Conservation (phyloP, 805 yeast species). For the Ogataea nitratoaversa region DNA sequence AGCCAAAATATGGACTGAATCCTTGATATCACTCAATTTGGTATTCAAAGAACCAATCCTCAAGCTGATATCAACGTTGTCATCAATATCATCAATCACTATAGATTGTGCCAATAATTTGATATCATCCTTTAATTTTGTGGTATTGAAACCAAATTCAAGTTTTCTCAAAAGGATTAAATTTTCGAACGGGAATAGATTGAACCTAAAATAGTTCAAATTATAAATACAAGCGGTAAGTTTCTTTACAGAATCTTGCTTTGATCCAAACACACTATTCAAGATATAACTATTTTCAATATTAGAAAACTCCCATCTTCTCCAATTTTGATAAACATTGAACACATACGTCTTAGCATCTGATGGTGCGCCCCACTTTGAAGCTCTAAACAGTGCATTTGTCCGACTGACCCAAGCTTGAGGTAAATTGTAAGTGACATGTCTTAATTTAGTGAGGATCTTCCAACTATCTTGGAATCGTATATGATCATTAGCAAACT, state of each 20-base stretch:
- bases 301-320: conserved; percentile 84
- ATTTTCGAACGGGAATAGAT: conserved; percentile 19
- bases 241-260: conserved; percentile 4
- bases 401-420: conserved; percentile 39
- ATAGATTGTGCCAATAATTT: conserved; percentile 14
- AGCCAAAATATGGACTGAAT: conserved; percentile 2
- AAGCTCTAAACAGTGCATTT: conserved; percentile 28
- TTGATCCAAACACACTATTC: conserved; percentile 41
- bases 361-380: conserved; percentile 41
- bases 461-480: conserved; percentile 87
- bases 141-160: conserved; percentile 10
- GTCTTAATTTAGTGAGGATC: conserved; percentile 71
- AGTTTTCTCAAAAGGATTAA: conserved; percentile 14
- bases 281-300: conserved; percentile 56
- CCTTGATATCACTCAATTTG: conserved; percentile 8
- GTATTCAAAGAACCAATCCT: conserved; percentile 14
- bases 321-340: conserved; percentile 68
- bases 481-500: conserved; percentile 69
- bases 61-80: conserved; percentile 18
- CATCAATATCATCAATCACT: conserved; percentile 12
- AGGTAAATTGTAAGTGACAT: conserved; percentile 61
- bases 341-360: conserved; percentile 54
- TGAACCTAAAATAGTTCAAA: conserved; percentile 15
- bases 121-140: conserved; percentile 9
- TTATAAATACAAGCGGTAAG: conserved; percentile 7